Percentiles rank a stretch among this genome's conserved stretches.
Conservation (phyloP, 352 stramenopile species). For the Phytopythium chamaehyphon region DNA sequence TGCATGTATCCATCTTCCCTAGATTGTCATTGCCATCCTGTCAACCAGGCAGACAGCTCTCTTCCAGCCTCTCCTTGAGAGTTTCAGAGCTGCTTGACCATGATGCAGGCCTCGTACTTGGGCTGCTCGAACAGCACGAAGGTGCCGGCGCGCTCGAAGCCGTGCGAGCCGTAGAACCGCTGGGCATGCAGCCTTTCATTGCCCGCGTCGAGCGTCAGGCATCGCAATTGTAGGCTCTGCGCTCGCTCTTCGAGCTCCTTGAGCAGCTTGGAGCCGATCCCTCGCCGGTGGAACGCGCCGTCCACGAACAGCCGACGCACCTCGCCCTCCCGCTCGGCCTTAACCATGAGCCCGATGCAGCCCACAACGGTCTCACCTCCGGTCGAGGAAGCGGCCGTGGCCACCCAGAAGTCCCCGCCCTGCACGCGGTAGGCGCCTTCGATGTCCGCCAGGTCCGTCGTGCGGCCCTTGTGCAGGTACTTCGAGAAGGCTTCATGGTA, state of each 20-base stretch:
- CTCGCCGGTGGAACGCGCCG: conserved; percentile 16
- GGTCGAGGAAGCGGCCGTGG: neutral
- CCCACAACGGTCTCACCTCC: conserved; percentile 11
- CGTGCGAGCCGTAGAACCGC: conserved; percentile 18
- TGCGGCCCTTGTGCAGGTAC: conserved; percentile 16
- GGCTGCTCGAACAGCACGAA: conserved; percentile 16
- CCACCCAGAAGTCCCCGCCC: conserved; percentile 27
- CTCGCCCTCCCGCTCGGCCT: conserved; percentile 10
- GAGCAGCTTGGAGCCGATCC: conserved; percentile 18
- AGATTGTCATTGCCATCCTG: no score
- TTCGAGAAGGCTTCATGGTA: conserved; percentile 5
- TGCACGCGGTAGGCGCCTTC: conserved; percentile 9
- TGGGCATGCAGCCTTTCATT: conserved; percentile 9
- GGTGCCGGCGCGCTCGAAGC: conserved; percentile 15
- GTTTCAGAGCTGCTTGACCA: conserved; percentile 20
- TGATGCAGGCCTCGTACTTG: conserved; percentile 14
- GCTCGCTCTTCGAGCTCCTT: conserved; percentile 13
- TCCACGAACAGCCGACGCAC: conserved; percentile 24
- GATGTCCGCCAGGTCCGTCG: conserved; percentile 18
- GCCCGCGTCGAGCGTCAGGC: conserved; percentile 19
- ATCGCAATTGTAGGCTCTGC: conserved; percentile 8
- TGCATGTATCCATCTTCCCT: no score
- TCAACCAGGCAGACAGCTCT: no score
- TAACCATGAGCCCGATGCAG: conserved; percentile 15
- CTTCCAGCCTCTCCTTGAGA: no score